These are phyloP conservation scores for Aspergillus sclerotioniger DNA, from an alignment of 495 filamentous ascomycete species.

Conservation along the genomic window DNA sequence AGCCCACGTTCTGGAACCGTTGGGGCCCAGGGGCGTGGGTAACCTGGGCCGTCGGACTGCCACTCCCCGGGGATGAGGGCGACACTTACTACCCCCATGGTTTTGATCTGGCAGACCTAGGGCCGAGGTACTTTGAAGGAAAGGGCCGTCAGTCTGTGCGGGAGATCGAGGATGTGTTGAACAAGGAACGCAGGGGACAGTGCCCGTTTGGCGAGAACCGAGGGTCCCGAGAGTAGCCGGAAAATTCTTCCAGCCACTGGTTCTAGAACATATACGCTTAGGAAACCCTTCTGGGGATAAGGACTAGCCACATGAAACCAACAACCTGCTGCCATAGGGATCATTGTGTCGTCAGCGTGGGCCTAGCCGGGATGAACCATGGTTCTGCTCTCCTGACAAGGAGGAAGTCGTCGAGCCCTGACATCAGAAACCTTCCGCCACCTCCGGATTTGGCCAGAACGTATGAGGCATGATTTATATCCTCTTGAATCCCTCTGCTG, in stretches of 20 bases:
- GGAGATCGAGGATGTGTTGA: constrained; percentile 31
- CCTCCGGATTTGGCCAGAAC: background rate
- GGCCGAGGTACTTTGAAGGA: constrained; percentile 54
- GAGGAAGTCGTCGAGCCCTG: background rate
- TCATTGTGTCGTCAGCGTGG: constrained; percentile 6
- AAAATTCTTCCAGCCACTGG: background rate
- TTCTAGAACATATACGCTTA: background rate
- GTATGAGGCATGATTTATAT: background rate
- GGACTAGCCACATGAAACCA: too few relatives aligned
- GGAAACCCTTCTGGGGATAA: too few relatives aligned
- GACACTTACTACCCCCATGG: constrained; percentile 58
- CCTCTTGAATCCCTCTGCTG: too few relatives aligned
- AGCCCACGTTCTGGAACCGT: too few relatives aligned
- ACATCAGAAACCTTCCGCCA: constrained; percentile 9
- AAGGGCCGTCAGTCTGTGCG: constrained; percentile 51
- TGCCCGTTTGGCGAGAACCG: constrained; percentile 3
- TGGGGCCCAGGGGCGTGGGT: too few relatives aligned
- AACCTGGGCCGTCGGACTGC: too few relatives aligned
- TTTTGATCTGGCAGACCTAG: constrained; percentile 56
- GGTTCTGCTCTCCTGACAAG: background rate
- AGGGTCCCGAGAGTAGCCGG: background rate
- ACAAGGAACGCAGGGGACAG: constrained; percentile 25
- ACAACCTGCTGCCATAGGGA: too few relatives aligned
- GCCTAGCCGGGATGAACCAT: background rate
- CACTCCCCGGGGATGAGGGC: constrained; percentile 56